Base-by-base conservation (phyloP, 139 green algal species). In the Closterium sp. region DNA sequence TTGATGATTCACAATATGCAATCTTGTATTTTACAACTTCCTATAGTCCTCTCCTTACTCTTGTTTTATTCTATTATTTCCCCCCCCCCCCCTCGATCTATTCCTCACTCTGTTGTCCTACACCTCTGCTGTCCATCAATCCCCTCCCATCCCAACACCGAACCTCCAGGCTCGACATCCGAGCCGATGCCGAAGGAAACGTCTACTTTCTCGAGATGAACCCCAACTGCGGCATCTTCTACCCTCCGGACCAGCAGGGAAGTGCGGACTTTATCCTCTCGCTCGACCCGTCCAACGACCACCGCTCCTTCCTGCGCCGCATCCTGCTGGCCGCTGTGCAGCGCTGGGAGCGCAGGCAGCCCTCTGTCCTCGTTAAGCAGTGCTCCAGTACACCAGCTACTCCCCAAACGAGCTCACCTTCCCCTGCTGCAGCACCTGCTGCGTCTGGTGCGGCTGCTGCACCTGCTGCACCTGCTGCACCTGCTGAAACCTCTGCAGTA, bases 211-310 rank as follows among this genome's bases (percentile, higher is more conserved):
- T 93, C 27, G 90, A 93, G 84, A 93, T 93, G 28, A 93, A 93
- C 31, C 90, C 90, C 27, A 90, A 93, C 90, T 93, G 90, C 62
- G 90, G 90, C 24, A 85, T 93, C n/a, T 93, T 93, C 84, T 93
- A 93, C 84, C 90, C 79, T 30, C 90, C 90, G n/a, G 90, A 90
- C 27, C 27, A 29, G 24, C 50, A 70, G 90, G 90, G 79, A 17
- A 90, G 79, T 42, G 90, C 90, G n/a, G 90, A 93, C 79, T 90
- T 85, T 86, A 93, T 93, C 86, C 86, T 93, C 27, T 84, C 27
- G 13, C 29, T 93, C 34, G 90, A 93, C 38, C 90, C 90, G 0
- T 45, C 10, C 22, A 93, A 86, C n/a, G 90, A 93, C 45, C 79
- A 90, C 84, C 45, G 27, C 34, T 22, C 24, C 19, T 93, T 93